Evolutionary conservation across 176 grass and related monocot genomes (phyloP), one percentile per base, ranked within the genome.

Genomic region (Chrysopogon serrulatus): DNA sequence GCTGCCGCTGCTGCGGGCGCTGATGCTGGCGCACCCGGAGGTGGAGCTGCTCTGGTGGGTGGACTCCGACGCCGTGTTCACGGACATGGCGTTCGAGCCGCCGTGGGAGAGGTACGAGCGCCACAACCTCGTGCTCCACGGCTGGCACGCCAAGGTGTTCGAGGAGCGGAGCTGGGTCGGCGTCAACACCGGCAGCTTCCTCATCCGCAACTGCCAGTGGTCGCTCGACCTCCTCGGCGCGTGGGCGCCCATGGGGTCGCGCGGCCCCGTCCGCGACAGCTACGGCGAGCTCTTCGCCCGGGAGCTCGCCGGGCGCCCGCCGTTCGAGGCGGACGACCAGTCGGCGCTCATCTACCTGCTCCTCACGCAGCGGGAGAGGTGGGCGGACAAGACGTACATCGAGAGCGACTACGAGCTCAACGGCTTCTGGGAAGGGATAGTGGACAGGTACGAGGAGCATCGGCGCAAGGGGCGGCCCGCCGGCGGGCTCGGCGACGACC

Each of bases 171-270:
- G 87, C 76, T 98, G 95, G 95, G 73, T 94, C 37, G 88, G 87
- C 23, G 33, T 93, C 62, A 98, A 98, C 90, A 93, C 95, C 65
- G 95, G 95, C 40, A 94, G 92, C 79, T 91, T 98, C 86, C 79
- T 98, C 66, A 68, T 98, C 44, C 95, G 95, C 65, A 98, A 98
- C 85, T 94, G 95, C 77, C 95, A 98, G 84, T 98, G 95, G 95
- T 87, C 92, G 34, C 82, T 98, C 30, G 92, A 98, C 73, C 88
- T 98, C 43, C 85, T 98, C 72, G 90, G 93, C 83, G 88, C 88
- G 6, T 84, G 89, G 86, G 92, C 86, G 7, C 92, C 92, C 21
- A 98, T 98, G 95, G 95, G 95, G 1, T 76, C 95, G 5, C 87
- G 80, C 26, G 95, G 92, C 1, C 92, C 88, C 1, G 81, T 98